A percentile compares a stretch with the other conserved stretches of the same genome.
Conservation (phyloP, 2,329 filamentous ascomycete species). For the Grosmannia clavigera region DNA sequence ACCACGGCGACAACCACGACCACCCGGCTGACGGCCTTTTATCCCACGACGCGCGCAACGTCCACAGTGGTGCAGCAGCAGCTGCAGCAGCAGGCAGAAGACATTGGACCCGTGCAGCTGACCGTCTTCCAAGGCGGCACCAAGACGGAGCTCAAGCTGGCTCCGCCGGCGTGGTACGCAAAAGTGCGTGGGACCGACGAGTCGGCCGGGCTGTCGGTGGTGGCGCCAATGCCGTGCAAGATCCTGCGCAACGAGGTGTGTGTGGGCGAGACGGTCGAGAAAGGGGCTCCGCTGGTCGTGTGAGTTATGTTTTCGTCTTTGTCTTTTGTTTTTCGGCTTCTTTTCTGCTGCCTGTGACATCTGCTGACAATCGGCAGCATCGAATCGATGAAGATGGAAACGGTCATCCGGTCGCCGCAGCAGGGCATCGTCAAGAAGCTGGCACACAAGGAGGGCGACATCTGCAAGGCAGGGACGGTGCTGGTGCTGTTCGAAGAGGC, state of each 20-base stretch:
- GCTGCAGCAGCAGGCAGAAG: slow-evolving; percentile 17
- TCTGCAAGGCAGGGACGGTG: slow-evolving; percentile 65
- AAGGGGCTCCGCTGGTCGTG: slow-evolving; percentile 79
- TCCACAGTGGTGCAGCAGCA: slow-evolving; percentile 58
- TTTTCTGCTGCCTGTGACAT: slow-evolving; percentile 13
- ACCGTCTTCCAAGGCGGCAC: slow-evolving; percentile 64
- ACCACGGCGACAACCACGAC: slow-evolving; percentile 10
- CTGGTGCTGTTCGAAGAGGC: slow-evolving; percentile 55
- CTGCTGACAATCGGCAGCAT: slow-evolving; percentile 36
- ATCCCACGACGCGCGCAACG: slow-evolving; percentile 65
- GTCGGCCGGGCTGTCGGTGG: slow-evolving; percentile 68
- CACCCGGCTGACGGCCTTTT: slow-evolving; percentile 55
- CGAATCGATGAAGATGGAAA: slow-evolving; percentile 87
- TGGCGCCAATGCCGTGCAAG: slow-evolving; percentile 96
- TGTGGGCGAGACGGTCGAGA: slow-evolving; percentile 70
- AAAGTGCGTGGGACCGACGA: slow-evolving; percentile 61
- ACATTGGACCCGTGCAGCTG: slow-evolving; percentile 35
- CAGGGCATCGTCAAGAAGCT: slow-evolving; percentile 59
- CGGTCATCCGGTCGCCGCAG: slow-evolving; percentile 66
- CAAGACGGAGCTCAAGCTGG: slow-evolving; percentile 45
- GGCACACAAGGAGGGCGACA: slow-evolving; percentile 64
- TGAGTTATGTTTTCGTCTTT: slow-evolving; percentile 26
- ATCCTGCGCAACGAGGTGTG: slow-evolving; percentile 78
- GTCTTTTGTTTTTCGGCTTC: slow-evolving; percentile 4
- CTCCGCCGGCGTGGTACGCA: slow-evolving; percentile 65